These are phyloP conservation scores for Canna indica DNA, from an alignment of 176 grass and related monocot species.

Conservation along the genomic window DNA sequence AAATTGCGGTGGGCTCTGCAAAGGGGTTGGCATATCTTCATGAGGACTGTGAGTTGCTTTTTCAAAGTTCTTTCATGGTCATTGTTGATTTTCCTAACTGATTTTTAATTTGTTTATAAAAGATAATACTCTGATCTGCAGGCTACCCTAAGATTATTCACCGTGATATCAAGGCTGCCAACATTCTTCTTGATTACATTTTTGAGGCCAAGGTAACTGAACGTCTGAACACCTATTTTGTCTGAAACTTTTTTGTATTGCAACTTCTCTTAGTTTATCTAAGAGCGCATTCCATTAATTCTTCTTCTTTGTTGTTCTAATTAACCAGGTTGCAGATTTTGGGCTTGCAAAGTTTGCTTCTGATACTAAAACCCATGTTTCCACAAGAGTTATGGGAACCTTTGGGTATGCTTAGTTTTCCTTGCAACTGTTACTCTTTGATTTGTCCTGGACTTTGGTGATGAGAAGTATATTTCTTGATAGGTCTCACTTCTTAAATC, in stretches of 20 bases:
- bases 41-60: constrained; percentile 38
- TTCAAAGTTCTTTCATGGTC: background rate
- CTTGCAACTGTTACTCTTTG: background rate
- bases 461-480: background rate
- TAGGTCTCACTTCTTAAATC: background rate
- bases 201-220: constrained; percentile 62
- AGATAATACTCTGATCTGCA: background rate
- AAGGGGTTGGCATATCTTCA: constrained; percentile 48
- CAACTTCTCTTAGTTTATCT: background rate
- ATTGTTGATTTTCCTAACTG: background rate
- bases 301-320: background rate
- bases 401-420: constrained; percentile 29
- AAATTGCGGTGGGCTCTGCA: constrained; percentile 25
- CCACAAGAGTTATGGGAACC: constrained; percentile 52
- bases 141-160: constrained; percentile 53
- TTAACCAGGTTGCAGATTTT: constrained; percentile 48
- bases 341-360: constrained; percentile 46
- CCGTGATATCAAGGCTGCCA: constrained; percentile 51
- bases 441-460: background rate
- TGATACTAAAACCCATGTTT: constrained; percentile 40
- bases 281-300: background rate
- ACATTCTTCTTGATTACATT: constrained; percentile 45
- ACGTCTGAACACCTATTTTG: too few relatives aligned
- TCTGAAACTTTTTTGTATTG: too few relatives aligned
- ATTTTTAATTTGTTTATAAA: background rate